A percentile compares a stretch with the other conserved stretches of the same genome.
Conservation (phyloP, 345 rosid genomes). For the Syzygium jambos region DNA sequence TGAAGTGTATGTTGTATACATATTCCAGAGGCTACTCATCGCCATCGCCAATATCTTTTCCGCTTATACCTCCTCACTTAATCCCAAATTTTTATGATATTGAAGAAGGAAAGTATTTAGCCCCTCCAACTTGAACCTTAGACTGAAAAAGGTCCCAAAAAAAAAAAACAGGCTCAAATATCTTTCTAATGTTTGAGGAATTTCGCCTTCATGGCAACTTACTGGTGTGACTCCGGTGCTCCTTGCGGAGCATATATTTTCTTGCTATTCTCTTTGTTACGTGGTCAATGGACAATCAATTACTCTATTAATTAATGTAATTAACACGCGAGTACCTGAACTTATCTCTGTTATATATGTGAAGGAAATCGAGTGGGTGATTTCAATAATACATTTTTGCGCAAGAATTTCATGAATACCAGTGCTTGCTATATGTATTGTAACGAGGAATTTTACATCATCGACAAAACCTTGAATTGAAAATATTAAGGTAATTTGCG, state of each 20-base stretch:
- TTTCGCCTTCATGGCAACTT: not conserved
- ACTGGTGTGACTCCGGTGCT: not conserved
- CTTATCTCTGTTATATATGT: not conserved
- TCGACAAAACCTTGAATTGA: too few relatives aligned
- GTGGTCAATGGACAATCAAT: too few relatives aligned
- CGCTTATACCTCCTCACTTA: not conserved
- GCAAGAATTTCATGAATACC: too few relatives aligned
- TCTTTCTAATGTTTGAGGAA: not conserved
- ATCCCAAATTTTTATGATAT: not conserved
- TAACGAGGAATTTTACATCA: too few relatives aligned
- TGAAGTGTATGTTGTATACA: accelerated
- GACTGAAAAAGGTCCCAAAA: too few relatives aligned
- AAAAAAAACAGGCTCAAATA: not conserved
- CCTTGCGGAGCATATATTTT: not conserved
- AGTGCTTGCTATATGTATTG: not conserved
- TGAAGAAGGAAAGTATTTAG: not conserved
- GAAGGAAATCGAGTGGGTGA: not conserved
- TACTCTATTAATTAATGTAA: not conserved
- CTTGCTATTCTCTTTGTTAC: not conserved
- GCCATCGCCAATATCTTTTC: accelerated
- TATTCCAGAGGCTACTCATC: not conserved
- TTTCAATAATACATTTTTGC: accelerated
- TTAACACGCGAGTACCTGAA: not conserved
- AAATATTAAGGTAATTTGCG: not conserved
- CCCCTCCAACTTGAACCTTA: not conserved